Base-by-base conservation (phyloP, 23 red algal species). In the Gracilaria gracilis region DNA sequence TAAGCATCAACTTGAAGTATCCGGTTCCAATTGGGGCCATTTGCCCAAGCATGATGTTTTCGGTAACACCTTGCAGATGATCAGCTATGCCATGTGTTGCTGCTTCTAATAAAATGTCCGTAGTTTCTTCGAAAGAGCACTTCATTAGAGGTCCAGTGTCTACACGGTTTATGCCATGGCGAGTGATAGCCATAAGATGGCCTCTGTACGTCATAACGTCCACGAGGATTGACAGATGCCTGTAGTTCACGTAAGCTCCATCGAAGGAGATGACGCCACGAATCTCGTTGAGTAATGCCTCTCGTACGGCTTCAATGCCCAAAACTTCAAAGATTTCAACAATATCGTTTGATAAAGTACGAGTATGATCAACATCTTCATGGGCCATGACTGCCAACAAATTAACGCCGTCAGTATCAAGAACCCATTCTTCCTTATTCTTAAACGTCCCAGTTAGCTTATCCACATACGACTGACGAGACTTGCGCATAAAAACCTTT, bases 11-110 rank as follows among this genome's bases (percentile, higher is more conserved):
- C 23, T 88, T 89, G 77, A 99, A 99, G n/a, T 82, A 81, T 19
- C 97, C 93, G 35, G 97, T 99, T 47, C 97, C 97, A 46, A 99
- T 61, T 3, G 86, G 81, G 1, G 94, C 87, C 27, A 95, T 55
- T 66, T 99, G 94, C 6, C 97, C 97, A n/a, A 99, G 84, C 94
- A 99, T 95, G n/a, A 99, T 95, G 64, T 91, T 93, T 53, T 99
- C 90, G 65, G 94, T 61, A 16, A 99, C 97, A 44, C 95, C 95
- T 21, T 81, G 69, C 69, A 95, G 85, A 35, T 58, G 57, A 62
- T 99, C 97, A 53, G 61, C 67, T 82, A 90, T 77, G 71, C 88
- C 97, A 81, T 77, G 87, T 28, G 86, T 93, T 23, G 97, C 94
- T 42, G 94, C 97, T 48, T 90, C 91, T 32, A 95, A 67, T 15